Base-by-base conservation (phyloP, 2,329 filamentous ascomycete species). In the Pseudogymnoascus sp. region DNA sequence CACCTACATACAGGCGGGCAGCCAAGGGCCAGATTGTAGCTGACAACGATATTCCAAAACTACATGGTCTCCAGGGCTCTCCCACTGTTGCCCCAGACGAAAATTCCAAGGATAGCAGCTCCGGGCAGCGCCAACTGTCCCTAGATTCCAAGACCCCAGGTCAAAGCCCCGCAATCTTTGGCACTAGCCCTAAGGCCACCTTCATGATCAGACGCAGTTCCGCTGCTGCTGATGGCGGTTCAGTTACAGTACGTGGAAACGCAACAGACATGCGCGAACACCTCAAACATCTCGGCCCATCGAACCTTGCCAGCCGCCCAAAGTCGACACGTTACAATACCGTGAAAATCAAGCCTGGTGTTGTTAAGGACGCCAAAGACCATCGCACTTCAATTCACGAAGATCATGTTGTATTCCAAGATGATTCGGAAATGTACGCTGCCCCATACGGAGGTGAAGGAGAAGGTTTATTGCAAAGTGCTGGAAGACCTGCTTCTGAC, bases 241-340 rank as follows among this genome's bases (percentile, higher is more conserved):
- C 79, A 0, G 77, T 87, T 6, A 78, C 84, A 1, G 77, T 87
- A 4, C 82, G 84, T 68, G 82, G 83, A 4, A 87, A 84, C 61
- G 76, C 86, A 31, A 80, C 84, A 61, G 85, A 88, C 61, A 84
- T 87, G 76, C 81, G 79, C 69, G 80, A 85, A 69, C 83, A 87
- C 67, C 77, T 89, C 50, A 86, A 85, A 67, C 82, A 85, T 66
- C 81, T 89, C 0, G 86, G 86, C 0, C 87, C 87, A 0, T 87
- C 86, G 1, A 89, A 89, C 70, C 82, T 83, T 19, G 87, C 87
- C 5, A 81, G 82, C 15, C 85, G 86, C 63, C 87, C 87, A 1
- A 85, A 83, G 72, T 81, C 80, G 64, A 87, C 85, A 1, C 80
- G 81, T 17, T 83, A 82, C 17, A 82, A 84, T 17, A 82, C 86